Base-by-base conservation (phyloP, 2,329 filamentous ascomycete genomes). In the Colletotrichum higginsianum region DNA sequence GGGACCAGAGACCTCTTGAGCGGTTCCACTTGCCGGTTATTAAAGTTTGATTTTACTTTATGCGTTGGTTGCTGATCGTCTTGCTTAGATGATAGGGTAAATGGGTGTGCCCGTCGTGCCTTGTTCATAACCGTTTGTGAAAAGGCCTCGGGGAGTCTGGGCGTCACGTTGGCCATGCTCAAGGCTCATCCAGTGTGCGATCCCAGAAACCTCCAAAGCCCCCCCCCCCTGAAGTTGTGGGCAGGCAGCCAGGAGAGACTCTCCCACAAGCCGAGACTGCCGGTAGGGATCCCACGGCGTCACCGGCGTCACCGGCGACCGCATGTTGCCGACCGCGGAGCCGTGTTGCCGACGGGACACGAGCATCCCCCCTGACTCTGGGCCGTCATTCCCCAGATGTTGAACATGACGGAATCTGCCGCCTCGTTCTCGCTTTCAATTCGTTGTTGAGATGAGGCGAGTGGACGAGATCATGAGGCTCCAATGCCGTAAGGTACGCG, bases 41-140 rank as follows among this genome's bases (percentile, higher is more conserved):
- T 63, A 68, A 55, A 72, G 65, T 72, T 72, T 72, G 65, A 56
- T 61, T 68, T 69, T 69, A 64, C 69, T 72, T 72, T 69, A 69
- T 72, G 69, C 68, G 65, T 60, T 56, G 40, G 68, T 60, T 46
- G 42, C 23, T 53, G 65, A 68, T 71, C 58, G 65, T 63, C 65
- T 68, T 62, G 53, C 23, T 40, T 60, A 64, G 38, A 68, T 64
- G 52, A 47, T 23, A 55, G 61, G 49, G 21, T 50, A 26, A 35
- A 35, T 35, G 30, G 30, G 30, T 35, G 30, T 35, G 30, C 30
- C 65, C 26, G 58, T 58, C 42, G 47, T 60, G 69, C 69, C 47
- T 69, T 18, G 55, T 68, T 49, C 47, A 56, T 16, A 52, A 52
- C 23, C 18, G 15, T 26, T 50, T 61, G n/a, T 50, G 60, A 50